phyloP scores from a whole-genome alignment of 2,329 filamentous ascomycete species.

The Aspergillus viridinutans region DNA sequence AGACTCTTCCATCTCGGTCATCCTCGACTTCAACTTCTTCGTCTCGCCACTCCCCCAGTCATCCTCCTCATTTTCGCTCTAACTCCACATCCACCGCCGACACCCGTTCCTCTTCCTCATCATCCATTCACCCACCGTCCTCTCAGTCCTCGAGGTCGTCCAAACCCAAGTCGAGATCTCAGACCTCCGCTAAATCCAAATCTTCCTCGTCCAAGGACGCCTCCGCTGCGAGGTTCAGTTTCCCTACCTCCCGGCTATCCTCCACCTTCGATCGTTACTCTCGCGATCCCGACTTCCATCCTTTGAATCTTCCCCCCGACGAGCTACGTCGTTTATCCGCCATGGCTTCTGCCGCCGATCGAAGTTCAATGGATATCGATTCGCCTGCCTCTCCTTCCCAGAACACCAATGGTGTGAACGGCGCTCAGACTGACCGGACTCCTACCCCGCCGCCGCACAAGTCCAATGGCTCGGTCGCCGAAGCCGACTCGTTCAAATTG shows the following conservation, averaged over 20 bases:
- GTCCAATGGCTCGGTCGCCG: constrained; percentile 55
- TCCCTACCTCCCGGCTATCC: constrained; percentile 8
- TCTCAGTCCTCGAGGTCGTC: constrained; percentile 19
- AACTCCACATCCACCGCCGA: constrained; percentile 5
- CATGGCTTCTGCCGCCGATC: constrained; percentile 47
- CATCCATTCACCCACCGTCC: constrained; percentile 6
- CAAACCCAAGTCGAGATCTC: constrained; percentile 10
- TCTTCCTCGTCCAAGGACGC: constrained; percentile 25
- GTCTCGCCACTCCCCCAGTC: constrained; percentile 6
- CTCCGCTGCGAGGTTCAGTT: constrained; percentile 32
- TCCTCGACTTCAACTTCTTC: constrained; percentile 1
- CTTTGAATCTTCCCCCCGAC: constrained; percentile 85
- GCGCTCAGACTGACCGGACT: constrained; percentile 35
- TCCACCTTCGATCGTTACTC: constrained; percentile 26
- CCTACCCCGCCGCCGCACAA: constrained; percentile 47
- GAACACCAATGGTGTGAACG: constrained; percentile 36
- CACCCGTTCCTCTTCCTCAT: constrained; percentile 1
- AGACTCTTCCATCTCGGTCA: not conserved
- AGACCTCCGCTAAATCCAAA: constrained; percentile 27
- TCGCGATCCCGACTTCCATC: constrained; percentile 64
- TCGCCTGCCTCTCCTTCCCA: constrained; percentile 49
- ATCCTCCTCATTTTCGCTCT: constrained; percentile 2
- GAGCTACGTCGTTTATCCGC: constrained; percentile 72
- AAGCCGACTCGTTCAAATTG: constrained; percentile 88
- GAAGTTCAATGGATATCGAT: constrained; percentile 74